Conservation (phyloP, 73 alveolate genomes). For the Paramecium bursaria region DNA sequence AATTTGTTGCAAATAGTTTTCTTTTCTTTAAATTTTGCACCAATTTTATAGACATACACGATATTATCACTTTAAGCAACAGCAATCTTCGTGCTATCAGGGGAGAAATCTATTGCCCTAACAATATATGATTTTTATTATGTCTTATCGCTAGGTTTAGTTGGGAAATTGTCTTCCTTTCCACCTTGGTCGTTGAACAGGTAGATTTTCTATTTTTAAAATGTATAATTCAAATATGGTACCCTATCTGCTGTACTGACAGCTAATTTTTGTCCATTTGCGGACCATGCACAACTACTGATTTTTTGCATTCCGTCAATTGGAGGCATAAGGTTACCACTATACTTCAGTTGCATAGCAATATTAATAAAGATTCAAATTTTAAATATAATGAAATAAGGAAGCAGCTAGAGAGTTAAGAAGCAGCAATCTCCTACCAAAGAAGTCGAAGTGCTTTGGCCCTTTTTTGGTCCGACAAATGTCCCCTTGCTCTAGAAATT, state of each 20-base stretch:
- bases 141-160: constrained; percentile 49
- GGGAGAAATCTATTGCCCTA: constrained; percentile 98
- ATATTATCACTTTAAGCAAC: constrained; percentile 99
- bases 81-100: constrained; percentile 98
- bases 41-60: constrained; percentile 98
- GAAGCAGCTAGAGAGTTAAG: no score
- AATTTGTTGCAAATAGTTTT: constrained; percentile 99
- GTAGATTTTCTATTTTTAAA: constrained; percentile 84
- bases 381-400: no score
- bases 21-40: constrained; percentile 99
- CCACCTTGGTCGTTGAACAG: constrained; percentile 98
- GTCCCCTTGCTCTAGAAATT: constrained; percentile 22
- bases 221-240: constrained; percentile 16
- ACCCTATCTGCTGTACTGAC: constrained; percentile 99
- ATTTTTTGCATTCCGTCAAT: constrained; percentile 98
- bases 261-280: constrained; percentile 97
- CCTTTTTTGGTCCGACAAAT: constrained; percentile 59
- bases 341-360: constrained; percentile 84
- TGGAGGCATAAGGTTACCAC: constrained; percentile 96
- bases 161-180: constrained; percentile 86
- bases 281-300: constrained; percentile 98
- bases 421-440: constrained; percentile 13
- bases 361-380: no score
- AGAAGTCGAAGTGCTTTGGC: constrained; percentile 51
- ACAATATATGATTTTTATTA: constrained; percentile 95